A percentile compares a stretch with the other conserved stretches of the same genome.
Evolutionary conservation across 371 early-diverging fungal species (phyloP).

Genomic region (Mortierella sp.): DNA sequence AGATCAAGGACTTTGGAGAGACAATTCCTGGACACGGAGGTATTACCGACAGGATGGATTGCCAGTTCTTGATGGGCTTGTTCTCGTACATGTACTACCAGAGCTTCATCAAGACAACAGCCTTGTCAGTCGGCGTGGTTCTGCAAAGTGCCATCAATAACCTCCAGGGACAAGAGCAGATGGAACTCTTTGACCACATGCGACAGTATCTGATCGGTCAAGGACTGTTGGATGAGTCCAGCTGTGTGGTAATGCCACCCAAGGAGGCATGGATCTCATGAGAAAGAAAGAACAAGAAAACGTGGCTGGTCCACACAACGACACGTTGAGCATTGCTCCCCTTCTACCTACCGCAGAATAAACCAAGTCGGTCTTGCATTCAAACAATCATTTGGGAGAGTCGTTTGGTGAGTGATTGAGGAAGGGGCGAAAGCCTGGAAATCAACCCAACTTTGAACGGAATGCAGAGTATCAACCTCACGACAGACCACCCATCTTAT

Average conservation of each 20-base stretch:
- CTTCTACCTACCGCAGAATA: too few relatives aligned
- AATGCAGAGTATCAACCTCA: too few relatives aligned
- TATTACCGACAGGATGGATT: slow-evolving; percentile 98
- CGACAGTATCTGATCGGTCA: slow-evolving; percentile 70
- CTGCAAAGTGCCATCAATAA: slow-evolving; percentile 60
- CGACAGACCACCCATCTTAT: too few relatives aligned
- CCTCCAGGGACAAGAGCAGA: slow-evolving; percentile 63
- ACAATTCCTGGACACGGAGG: slow-evolving; percentile 99
- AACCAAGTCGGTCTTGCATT: too few relatives aligned
- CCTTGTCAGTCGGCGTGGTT: slow-evolving; percentile 65
- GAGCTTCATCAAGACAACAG: slow-evolving; percentile 82
- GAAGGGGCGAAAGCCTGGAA: too few relatives aligned
- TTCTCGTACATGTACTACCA: slow-evolving; percentile 95
- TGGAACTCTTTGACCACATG: slow-evolving; percentile 66
- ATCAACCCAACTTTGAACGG: too few relatives aligned
- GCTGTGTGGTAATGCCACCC: slow-evolving; percentile 47
- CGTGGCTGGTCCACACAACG: background rate
- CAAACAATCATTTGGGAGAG: too few relatives aligned
- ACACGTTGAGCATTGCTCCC: too few relatives aligned
- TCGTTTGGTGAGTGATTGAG: too few relatives aligned
- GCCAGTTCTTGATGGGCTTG: slow-evolving; percentile 98
- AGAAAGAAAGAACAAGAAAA: background rate
- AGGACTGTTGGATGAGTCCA: slow-evolving; percentile 56
- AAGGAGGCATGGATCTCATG: slow-evolving; percentile 40
- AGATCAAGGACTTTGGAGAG: slow-evolving; percentile 99